Percentiles rank a stretch among this genome's conserved stretches.
Evolutionary conservation across 192 early-diverging fungal genomes (phyloP).

Genomic region (Backusella sp.): DNA sequence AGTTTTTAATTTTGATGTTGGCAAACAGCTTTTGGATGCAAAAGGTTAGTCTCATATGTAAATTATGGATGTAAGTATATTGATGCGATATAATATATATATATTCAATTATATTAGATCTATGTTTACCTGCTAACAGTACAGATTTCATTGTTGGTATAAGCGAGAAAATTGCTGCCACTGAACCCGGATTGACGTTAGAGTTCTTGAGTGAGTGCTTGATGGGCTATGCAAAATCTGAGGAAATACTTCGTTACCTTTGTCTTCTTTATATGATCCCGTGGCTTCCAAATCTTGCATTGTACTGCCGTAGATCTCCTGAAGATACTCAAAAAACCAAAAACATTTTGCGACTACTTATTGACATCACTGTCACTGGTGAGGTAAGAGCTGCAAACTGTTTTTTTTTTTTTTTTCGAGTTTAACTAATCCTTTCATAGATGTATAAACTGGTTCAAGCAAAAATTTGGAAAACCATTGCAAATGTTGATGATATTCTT

Average conservation of each 20-base stretch:
- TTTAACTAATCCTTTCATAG: conserved; percentile 32
- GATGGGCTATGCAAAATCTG: conserved; percentile 70
- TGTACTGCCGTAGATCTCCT: conserved; percentile 44
- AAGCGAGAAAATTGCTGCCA: conserved; percentile 70
- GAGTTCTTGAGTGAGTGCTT: conserved; percentile 85
- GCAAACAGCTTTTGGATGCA: conserved; percentile 69
- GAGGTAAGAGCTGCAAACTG: conserved; percentile 39
- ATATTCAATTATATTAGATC: conserved; percentile 36
- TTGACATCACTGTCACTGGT: conserved; percentile 79
- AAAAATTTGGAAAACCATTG: conserved; percentile 79
- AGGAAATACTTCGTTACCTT: conserved; percentile 63
- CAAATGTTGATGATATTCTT: conserved; percentile 71
- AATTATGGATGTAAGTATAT: not conserved
- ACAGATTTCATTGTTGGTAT: conserved; percentile 75
- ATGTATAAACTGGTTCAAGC: conserved; percentile 81
- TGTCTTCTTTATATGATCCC: conserved; percentile 85
- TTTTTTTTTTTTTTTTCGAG: not conserved
- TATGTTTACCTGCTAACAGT: conserved; percentile 87
- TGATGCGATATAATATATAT: not conserved
- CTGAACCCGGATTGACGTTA: conserved; percentile 74
- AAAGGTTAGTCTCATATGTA: conserved; percentile 40
- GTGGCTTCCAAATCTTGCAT: conserved; percentile 77
- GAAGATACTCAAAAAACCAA: conserved; percentile 56
- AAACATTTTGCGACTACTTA: conserved; percentile 71
- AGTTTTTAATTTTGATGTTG: conserved; percentile 80